Conservation (phyloP, 345 rosid genomes). For the Pistacia atlantica region DNA sequence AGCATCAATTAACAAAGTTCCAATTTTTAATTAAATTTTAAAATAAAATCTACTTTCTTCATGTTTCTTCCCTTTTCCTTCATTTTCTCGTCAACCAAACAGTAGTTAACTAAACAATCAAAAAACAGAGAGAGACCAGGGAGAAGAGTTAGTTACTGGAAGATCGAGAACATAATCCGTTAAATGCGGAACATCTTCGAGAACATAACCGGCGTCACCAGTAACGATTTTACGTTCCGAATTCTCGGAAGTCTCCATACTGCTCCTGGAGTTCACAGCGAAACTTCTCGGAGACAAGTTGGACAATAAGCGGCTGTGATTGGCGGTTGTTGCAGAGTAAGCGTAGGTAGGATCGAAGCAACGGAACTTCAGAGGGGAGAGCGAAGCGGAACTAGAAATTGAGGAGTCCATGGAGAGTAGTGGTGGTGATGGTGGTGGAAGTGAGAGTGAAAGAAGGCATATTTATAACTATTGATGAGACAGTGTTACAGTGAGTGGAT, state of each 20-base stretch:
- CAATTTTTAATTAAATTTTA: no score
- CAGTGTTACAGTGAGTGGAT: neutral
- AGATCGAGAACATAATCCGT: slow-evolving; percentile 47
- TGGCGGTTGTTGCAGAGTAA: slow-evolving; percentile 13
- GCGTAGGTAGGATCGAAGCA: slow-evolving; percentile 44
- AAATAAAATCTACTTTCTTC: neutral
- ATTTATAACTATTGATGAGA: slow-evolving; percentile 28
- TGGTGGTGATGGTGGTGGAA: neutral
- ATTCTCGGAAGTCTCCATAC: neutral
- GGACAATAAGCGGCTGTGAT: slow-evolving; percentile 17
- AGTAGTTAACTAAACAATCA: neutral
- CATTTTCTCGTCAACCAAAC: slow-evolving; percentile 9
- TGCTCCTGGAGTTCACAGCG: neutral
- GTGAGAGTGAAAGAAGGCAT: neutral
- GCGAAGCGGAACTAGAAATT: slow-evolving; percentile 42
- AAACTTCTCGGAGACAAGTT: slow-evolving; percentile 7
- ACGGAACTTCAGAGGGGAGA: slow-evolving; percentile 30
- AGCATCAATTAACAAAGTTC: neutral
- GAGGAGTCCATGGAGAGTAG: slow-evolving; percentile 31
- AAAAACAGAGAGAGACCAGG: neutral
- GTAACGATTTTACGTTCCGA: slow-evolving; percentile 34
- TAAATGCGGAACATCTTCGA: slow-evolving; percentile 58
- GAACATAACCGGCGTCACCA: slow-evolving; percentile 48
- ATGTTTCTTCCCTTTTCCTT: neutral
- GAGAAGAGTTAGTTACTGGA: slow-evolving; percentile 29